Evolutionary conservation across 2,329 filamentous ascomycete genomes (phyloP).

Genomic region (Arthroderma sp.): DNA sequence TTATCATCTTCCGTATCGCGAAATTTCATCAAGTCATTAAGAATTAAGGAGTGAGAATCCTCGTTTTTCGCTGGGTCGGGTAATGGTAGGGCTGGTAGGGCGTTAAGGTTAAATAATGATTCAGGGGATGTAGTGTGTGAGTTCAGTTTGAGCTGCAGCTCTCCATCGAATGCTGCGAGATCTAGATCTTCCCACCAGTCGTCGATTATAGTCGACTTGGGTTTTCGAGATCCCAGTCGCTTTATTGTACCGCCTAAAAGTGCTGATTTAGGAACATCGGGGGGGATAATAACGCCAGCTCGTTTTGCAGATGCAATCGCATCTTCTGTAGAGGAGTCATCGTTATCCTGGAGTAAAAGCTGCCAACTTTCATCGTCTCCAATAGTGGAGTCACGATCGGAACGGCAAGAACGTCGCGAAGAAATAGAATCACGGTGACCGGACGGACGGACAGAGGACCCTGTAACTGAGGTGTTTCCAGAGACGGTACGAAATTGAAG

Average conservation of each 20-base stretch:
- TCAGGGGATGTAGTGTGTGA: constrained; percentile 53
- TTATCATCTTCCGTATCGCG: constrained; percentile 49
- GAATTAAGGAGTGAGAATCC: neutral
- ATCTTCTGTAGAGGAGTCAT: constrained; percentile 69
- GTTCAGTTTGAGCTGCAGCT: constrained; percentile 51
- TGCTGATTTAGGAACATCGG: constrained; percentile 75
- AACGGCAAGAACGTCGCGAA: constrained; percentile 67
- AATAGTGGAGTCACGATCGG: constrained; percentile 61
- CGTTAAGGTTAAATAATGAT: constrained; percentile 53
- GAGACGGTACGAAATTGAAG: constrained; percentile 33
- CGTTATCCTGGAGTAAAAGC: constrained; percentile 68
- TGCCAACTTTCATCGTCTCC: constrained; percentile 77
- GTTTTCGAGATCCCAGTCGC: constrained; percentile 62
- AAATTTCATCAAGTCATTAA: constrained; percentile 47
- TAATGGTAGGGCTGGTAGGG: constrained; percentile 19
- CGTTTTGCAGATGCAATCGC: constrained; percentile 77
- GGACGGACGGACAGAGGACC: constrained; percentile 29
- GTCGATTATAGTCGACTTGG: constrained; percentile 59
- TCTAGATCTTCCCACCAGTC: constrained; percentile 74
- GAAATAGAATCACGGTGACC: constrained; percentile 62
- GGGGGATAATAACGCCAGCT: constrained; percentile 82
- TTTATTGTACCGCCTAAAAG: constrained; percentile 88
- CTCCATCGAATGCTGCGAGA: constrained; percentile 44
- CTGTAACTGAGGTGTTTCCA: constrained; percentile 32
- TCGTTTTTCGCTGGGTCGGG: neutral